Conservation (phyloP, 257 asterid species). For the Solanum okadae region DNA sequence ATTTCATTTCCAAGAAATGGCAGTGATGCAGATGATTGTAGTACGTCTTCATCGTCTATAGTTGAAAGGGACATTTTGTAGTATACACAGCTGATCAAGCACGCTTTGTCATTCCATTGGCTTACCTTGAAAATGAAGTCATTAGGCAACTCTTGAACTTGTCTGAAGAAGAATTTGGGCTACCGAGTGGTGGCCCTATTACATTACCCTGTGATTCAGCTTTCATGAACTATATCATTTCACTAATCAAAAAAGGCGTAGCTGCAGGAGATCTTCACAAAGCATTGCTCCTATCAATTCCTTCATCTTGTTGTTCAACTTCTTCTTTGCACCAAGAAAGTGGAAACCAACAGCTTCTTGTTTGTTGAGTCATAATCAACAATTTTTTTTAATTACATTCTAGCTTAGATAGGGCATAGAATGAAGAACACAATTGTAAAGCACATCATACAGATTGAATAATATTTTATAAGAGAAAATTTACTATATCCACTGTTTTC, state of each 20-base stretch:
- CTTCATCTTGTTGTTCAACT: not conserved
- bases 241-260: not conserved
- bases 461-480: not conserved
- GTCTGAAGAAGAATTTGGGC: not conserved
- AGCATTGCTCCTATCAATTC: not conserved
- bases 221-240: not conserved
- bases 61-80: not conserved
- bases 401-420: not conserved
- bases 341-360: not conserved
- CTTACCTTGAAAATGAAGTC: not conserved
- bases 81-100: not conserved
- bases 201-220: not conserved
- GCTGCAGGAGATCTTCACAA: not conserved
- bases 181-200: not conserved
- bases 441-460: not conserved
- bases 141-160: not conserved
- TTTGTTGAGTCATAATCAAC: not conserved
- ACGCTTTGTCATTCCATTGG: not conserved
- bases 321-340: not conserved
- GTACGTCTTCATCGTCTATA: not conserved
- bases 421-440: not conserved
- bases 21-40: accelerated
- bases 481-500: not conserved
- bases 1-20: not conserved
- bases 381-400: not conserved